A percentile compares a stretch with the other conserved stretches of the same genome.
Evolutionary conservation across 2,329 filamentous ascomycete genomes (phyloP).

Genomic region (Colletotrichum spinosum): DNA sequence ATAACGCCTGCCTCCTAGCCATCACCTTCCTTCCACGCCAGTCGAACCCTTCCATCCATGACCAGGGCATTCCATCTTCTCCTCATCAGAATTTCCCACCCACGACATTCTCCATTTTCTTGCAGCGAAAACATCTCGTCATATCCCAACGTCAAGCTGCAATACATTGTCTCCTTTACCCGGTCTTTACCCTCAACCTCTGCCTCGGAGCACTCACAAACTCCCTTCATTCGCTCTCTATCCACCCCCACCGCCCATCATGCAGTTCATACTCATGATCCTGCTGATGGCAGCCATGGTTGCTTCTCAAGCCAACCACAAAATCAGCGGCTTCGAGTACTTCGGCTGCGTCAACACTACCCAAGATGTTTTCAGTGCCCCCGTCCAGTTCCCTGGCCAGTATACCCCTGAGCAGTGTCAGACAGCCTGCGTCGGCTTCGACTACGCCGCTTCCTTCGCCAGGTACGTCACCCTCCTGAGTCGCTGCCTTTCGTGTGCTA

Average conservation of each 20-base stretch:
- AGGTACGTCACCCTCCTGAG: constrained; percentile 3
- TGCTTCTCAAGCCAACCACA: constrained; percentile 20
- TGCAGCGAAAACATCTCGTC: no score
- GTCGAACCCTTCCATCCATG: background rate
- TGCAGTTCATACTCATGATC: background rate
- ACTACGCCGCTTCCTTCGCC: constrained; percentile 28
- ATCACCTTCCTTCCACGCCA: no score
- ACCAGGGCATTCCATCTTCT: background rate
- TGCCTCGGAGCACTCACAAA: no score
- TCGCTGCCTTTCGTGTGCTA: background rate
- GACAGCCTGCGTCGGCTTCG: constrained; percentile 28
- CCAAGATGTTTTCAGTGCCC: constrained; percentile 18
- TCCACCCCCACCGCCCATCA: background rate
- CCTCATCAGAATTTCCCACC: no score
- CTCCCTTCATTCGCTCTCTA: background rate
- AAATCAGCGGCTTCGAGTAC: constrained; percentile 31
- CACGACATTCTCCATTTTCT: no score
- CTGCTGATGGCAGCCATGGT: constrained; percentile 25
- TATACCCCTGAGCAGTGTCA: constrained; percentile 35
- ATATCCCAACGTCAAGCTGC: no score
- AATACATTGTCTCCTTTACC: no score
- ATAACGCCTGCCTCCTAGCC: no score
- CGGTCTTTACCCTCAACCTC: no score
- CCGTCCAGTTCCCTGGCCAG: constrained; percentile 21
- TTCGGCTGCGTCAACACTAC: constrained; percentile 32